phyloP scores from a whole-genome alignment of 352 stramenopile genomes.

The Halophytophthora polymorphica region DNA sequence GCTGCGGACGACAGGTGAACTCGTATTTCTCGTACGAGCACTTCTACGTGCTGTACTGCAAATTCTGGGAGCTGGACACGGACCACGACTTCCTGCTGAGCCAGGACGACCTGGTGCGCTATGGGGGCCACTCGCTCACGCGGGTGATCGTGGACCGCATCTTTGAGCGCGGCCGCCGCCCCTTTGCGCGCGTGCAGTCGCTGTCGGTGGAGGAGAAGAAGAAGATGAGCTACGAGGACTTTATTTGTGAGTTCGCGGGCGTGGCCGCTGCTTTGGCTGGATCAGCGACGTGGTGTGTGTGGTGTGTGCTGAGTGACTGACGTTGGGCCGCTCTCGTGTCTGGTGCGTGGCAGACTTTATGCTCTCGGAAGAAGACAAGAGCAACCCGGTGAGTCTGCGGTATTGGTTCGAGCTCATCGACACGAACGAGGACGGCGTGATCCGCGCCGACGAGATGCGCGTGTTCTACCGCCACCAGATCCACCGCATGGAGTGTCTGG shows the following conservation, averaged over 20 bases:
- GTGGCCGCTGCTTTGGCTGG: slow-evolving; percentile 9
- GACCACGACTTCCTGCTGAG: slow-evolving; percentile 86
- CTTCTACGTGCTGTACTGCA: slow-evolving; percentile 99
- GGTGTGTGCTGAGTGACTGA: slow-evolving; percentile 2
- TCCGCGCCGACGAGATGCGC: slow-evolving; percentile 96
- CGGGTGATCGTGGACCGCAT: slow-evolving; percentile 87
- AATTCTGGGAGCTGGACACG: slow-evolving; percentile 99
- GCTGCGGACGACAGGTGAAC: slow-evolving; percentile 69
- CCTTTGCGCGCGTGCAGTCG: slow-evolving; percentile 78
- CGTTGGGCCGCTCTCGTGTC: not conserved
- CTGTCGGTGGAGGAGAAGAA: slow-evolving; percentile 81
- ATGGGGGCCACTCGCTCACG: slow-evolving; percentile 80
- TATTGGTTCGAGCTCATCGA: slow-evolving; percentile 99
- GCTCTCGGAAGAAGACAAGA: slow-evolving; percentile 98
- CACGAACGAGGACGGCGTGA: slow-evolving; percentile 95
- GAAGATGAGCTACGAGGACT: slow-evolving; percentile 90
- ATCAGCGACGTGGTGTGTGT: not conserved
- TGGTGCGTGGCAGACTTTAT: slow-evolving; percentile 90
- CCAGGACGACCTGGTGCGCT: slow-evolving; percentile 80
- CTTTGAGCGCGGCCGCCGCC: slow-evolving; percentile 76
- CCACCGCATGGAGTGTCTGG: slow-evolving; percentile 97
- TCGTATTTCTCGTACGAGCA: slow-evolving; percentile 99
- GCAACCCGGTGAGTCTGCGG: slow-evolving; percentile 92
- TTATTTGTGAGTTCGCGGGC: slow-evolving; percentile 81
- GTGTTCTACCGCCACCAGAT: slow-evolving; percentile 93